Evolutionary conservation across 495 filamentous ascomycete species (phyloP).

Genomic region (Recurvomyces mirabilis): DNA sequence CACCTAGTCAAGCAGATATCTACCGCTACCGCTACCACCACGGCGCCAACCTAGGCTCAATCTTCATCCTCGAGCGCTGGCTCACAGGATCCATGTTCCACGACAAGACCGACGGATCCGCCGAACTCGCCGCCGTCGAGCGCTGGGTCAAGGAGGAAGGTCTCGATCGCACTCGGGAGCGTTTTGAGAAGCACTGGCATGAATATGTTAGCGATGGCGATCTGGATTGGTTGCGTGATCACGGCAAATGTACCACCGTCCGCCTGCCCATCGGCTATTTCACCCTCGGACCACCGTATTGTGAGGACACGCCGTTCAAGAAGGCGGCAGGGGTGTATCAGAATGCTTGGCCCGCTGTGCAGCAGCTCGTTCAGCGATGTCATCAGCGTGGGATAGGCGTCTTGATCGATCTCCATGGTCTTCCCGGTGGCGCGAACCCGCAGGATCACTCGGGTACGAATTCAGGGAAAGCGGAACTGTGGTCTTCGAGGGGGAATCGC

Average conservation of each 20-base stretch:
- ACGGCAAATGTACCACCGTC: slow-evolving; percentile 39
- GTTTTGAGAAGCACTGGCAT: slow-evolving; percentile 42
- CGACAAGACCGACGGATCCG: slow-evolving; percentile 23
- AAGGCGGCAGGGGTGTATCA: slow-evolving; percentile 34
- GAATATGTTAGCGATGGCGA: slow-evolving; percentile 37
- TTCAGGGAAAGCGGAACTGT: slow-evolving; percentile 34
- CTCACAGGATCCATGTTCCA: slow-evolving; percentile 36
- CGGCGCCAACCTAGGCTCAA: slow-evolving; percentile 44
- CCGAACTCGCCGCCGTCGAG: slow-evolving; percentile 40
- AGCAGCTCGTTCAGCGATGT: slow-evolving; percentile 32
- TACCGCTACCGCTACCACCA: slow-evolving; percentile 46
- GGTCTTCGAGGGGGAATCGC: slow-evolving; percentile 29
- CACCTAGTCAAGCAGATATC: slow-evolving; percentile 35
- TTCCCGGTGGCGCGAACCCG: slow-evolving; percentile 44
- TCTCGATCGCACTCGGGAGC: slow-evolving; percentile 33
- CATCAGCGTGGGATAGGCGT: slow-evolving; percentile 37
- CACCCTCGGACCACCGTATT: slow-evolving; percentile 39
- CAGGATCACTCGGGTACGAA: slow-evolving; percentile 42
- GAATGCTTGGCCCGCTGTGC: slow-evolving; percentile 39
- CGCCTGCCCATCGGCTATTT: slow-evolving; percentile 48
- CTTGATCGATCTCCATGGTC: slow-evolving; percentile 44
- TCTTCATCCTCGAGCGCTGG: slow-evolving; percentile 45
- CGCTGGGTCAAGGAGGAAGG: slow-evolving; percentile 33
- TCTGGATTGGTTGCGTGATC: slow-evolving; percentile 36
- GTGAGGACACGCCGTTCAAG: slow-evolving; percentile 39